phyloP scores from a whole-genome alignment of 768 basidiomycete genomes.

The Kwoniella sp. region DNA sequence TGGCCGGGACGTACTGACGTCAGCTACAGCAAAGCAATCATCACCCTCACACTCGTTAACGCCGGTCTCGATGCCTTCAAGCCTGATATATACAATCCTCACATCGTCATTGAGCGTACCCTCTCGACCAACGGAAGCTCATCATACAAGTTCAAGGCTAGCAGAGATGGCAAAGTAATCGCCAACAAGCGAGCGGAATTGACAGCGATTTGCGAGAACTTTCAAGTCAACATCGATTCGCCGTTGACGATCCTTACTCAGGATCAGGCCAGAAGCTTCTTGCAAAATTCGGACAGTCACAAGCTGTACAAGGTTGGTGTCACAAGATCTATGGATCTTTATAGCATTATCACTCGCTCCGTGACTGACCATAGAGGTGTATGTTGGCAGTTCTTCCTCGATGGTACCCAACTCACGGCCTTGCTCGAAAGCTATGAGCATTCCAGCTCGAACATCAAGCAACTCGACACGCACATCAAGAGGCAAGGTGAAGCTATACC shows the following conservation, averaged over 20 bases:
- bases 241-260: constrained; percentile 78
- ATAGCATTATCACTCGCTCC: neutral
- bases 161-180: constrained; percentile 66
- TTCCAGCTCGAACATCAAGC: constrained; percentile 72
- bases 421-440: constrained; percentile 83
- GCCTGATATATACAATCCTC: constrained; percentile 79
- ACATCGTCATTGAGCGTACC: constrained; percentile 78
- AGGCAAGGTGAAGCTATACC: constrained; percentile 64
- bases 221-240: constrained; percentile 76
- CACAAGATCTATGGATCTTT: neutral
- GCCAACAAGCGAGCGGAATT: constrained; percentile 82
- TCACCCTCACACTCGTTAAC: constrained; percentile 82
- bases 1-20: neutral
- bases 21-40: constrained; percentile 65
- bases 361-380: neutral
- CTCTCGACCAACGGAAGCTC: constrained; percentile 76
- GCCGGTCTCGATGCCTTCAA: constrained; percentile 87
- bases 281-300: constrained; percentile 74
- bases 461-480: constrained; percentile 59
- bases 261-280: constrained; percentile 78
- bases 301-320: constrained; percentile 83
- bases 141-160: constrained; percentile 76
- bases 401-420: constrained; percentile 86
- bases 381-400: constrained; percentile 81
- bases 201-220: constrained; percentile 84